Percentiles rank a stretch among this genome's conserved stretches.
Conservation (phyloP, 805 yeast species). For the Saturnispora silvae region DNA sequence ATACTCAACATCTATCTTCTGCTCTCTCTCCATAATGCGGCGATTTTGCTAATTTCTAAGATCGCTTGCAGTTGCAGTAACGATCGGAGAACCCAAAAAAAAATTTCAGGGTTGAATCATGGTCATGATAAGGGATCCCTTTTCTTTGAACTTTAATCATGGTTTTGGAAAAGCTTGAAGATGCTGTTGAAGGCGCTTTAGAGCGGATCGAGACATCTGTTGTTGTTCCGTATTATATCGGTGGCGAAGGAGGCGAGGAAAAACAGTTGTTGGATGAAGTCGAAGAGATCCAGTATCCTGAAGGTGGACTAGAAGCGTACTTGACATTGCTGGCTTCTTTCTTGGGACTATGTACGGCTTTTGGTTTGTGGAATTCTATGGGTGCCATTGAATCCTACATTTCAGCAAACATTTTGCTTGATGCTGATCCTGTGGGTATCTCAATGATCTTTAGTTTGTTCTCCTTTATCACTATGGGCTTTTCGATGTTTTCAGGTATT, state of each 20-base stretch:
- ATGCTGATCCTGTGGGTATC: conserved; percentile 34
- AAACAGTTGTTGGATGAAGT: conserved; percentile 9
- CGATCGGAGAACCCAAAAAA: too few species aligned
- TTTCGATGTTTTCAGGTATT: conserved; percentile 34
- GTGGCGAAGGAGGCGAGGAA: not conserved
- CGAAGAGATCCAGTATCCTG: conserved; percentile 31
- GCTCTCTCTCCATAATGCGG: too few species aligned
- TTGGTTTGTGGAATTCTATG: conserved; percentile 56
- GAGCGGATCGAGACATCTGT: too few species aligned
- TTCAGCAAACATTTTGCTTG: conserved; percentile 37
- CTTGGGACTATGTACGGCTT: conserved; percentile 43
- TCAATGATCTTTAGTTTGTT: conserved; percentile 66
- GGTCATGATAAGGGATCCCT: too few species aligned
- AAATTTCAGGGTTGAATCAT: too few species aligned
- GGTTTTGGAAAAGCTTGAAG: too few species aligned
- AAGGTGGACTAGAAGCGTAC: conserved; percentile 45
- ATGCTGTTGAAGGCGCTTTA: too few species aligned
- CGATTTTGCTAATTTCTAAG: too few species aligned
- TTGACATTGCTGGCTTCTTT: conserved; percentile 42
- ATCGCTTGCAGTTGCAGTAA: too few species aligned
- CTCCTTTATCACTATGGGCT: conserved; percentile 31
- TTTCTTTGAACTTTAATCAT: too few species aligned
- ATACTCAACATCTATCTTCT: too few species aligned
- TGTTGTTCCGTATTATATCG: not conserved
- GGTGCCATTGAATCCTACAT: conserved; percentile 64